Base-by-base conservation (phyloP, 495 filamentous ascomycete species). In the Friedmanniomyces endolithicus region DNA sequence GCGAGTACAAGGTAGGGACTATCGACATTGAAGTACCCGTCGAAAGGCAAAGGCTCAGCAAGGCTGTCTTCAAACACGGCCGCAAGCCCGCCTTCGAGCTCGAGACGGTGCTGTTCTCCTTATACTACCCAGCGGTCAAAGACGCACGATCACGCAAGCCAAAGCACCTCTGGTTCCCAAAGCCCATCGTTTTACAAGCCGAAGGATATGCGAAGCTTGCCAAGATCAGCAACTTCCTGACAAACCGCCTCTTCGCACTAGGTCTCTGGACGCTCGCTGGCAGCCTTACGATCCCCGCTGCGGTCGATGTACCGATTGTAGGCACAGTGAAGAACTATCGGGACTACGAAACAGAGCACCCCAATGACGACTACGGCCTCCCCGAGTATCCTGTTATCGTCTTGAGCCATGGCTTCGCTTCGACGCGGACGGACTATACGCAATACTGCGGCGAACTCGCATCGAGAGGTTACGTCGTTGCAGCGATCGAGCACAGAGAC, bases 361-460 rank as follows among this genome's bases (percentile, higher is more conserved):
- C 61, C 8, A 22, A 55, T 7, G 51, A 63, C 39, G 44, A 61
- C 34, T 52, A 57, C 27, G 59, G 59, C 1, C 25, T 63, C 7
- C 54, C 48, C 9, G 20, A 19, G 17, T 68, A 71, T 46, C 75
- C 74, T 6, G 63, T 76, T 40, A 65, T 78, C 23, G 66, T 80
- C 37, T 78, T 80, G 59, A 75, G 72, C 2, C 77, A 78, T 52
- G 77, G 76, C 34, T 77, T 74, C 58, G 75, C 72, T 6, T 71
- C 71, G 1, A 72, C 70, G 24, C 64, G 72, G 27, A 78, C 74
- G 14, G 69, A 72, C 50, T 79, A 79, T 60, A 72, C 74, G 17
- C 70, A 77, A 48, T 78, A 70, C 53, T 71, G 73, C 20, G 76
- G 74, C 45, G 76, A 78, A 57, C 66, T 79, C 1, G 76, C 76